A percentile compares a stretch with the other conserved stretches of the same genome.
Evolutionary conservation across 257 asterid genomes (phyloP).

Genomic region (Solanum etuberosum): DNA sequence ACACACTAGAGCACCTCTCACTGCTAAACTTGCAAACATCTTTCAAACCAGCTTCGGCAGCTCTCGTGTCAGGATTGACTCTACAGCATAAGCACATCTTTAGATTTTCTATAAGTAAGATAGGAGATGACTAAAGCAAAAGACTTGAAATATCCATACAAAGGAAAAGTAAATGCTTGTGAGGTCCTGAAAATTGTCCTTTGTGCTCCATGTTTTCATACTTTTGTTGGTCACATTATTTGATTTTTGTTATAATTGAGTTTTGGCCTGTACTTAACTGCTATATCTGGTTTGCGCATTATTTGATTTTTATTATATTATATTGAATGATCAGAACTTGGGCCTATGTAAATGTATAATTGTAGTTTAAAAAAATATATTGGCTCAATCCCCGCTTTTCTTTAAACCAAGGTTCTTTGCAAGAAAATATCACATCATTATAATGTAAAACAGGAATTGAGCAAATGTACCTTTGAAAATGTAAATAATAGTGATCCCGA

Average conservation of each 20-base stretch:
- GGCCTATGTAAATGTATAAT: not conserved
- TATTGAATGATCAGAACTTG: not conserved
- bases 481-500: not conserved
- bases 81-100: not conserved
- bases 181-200: not conserved
- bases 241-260: not conserved
- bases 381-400: too few relatives aligned
- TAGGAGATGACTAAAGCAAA: not conserved
- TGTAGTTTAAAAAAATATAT: too few relatives aligned
- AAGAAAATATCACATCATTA: too few relatives aligned
- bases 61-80: not conserved
- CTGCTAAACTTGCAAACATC: not conserved
- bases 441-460: not conserved
- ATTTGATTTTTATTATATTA: not conserved
- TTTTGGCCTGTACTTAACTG: not conserved
- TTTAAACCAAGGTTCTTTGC: too few relatives aligned
- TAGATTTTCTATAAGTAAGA: not conserved
- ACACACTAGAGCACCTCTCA: not conserved
- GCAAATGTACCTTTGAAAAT: not conserved
- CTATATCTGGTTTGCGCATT: not conserved
- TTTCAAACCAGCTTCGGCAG: not conserved
- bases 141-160: not conserved
- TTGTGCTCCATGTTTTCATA: not conserved
- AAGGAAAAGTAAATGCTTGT: not conserved
- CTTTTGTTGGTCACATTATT: not conserved